Conservation (phyloP, 2,329 filamentous ascomycete genomes). For the Lasiodiplodia theobromae region DNA sequence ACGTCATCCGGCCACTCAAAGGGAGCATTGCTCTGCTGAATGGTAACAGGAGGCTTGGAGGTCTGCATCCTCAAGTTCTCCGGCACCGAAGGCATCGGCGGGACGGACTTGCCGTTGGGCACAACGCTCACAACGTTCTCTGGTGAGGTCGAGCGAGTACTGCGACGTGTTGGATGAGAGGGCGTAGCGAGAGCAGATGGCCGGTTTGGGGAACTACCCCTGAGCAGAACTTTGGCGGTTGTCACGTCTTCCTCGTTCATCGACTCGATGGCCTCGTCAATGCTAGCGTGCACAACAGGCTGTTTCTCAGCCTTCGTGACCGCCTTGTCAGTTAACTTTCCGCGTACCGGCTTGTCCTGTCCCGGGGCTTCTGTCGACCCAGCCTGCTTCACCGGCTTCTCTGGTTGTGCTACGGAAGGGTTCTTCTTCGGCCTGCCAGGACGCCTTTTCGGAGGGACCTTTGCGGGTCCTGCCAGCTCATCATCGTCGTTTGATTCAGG, state of each 20-base stretch:
- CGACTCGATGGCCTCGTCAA: conserved; percentile 15
- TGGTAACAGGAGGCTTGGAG: background rate
- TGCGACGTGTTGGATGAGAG: conserved; percentile 37
- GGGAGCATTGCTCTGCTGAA: background rate
- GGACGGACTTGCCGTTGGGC: conserved; percentile 41
- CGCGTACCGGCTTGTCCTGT: background rate
- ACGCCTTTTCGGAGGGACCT: conserved; percentile 25
- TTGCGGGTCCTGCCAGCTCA: background rate
- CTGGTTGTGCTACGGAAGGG: background rate
- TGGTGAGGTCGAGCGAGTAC: conserved; percentile 21
- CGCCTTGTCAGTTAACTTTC: background rate
- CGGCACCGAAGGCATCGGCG: conserved; percentile 41
- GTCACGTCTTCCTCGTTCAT: conserved; percentile 15
- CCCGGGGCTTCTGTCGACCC: background rate
- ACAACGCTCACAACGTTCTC: conserved; percentile 36
- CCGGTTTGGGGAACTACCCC: conserved; percentile 27
- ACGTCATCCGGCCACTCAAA: conserved; percentile 31
- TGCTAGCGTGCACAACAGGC: conserved; percentile 9
- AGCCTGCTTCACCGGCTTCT: background rate
- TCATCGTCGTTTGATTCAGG: conserved; percentile 9
- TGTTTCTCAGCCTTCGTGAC: background rate
- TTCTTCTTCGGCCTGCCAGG: conserved; percentile 27
- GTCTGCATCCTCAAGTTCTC: conserved; percentile 34
- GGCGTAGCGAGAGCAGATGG: conserved; percentile 41
- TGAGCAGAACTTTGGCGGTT: conserved; percentile 15